Conservation (phyloP, 306 rosid genomes). For the Rubus parviflorus region DNA sequence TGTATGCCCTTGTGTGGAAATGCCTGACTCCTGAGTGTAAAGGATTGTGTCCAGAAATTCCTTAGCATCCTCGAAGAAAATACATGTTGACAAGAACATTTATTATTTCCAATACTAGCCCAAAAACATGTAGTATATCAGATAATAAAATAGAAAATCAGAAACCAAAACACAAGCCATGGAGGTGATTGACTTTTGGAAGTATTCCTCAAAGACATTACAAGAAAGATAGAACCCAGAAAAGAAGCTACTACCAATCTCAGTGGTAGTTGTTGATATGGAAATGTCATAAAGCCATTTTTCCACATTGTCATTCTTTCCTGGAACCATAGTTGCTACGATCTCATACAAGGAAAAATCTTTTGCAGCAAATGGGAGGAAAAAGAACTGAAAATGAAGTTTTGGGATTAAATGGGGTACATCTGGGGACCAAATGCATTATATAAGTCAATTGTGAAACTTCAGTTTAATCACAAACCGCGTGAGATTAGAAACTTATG, state of each 20-base stretch:
- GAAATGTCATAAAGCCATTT: background rate
- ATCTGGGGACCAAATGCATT: background rate
- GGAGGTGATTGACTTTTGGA: background rate
- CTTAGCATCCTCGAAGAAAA: conserved; percentile 20
- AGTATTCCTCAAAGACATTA: no score
- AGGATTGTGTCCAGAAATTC: background rate
- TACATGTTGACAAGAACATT: background rate
- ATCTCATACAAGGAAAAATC: background rate
- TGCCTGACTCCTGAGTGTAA: background rate
- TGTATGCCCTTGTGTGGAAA: background rate
- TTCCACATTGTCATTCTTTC: background rate
- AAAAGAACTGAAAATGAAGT: background rate
- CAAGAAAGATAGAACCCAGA: background rate
- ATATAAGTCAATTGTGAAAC: background rate
- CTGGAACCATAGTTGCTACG: background rate
- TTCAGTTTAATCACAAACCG: background rate
- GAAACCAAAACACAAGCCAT: background rate
- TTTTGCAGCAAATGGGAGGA: background rate
- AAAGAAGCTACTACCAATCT: background rate
- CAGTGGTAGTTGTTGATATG: background rate
- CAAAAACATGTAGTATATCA: background rate
- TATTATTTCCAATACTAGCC: no score
- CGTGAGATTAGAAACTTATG: background rate
- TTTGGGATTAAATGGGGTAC: background rate
- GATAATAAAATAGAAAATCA: background rate